phyloP scores from a whole-genome alignment of 2,329 filamentous ascomycete species.

The Cercospora sp. region DNA sequence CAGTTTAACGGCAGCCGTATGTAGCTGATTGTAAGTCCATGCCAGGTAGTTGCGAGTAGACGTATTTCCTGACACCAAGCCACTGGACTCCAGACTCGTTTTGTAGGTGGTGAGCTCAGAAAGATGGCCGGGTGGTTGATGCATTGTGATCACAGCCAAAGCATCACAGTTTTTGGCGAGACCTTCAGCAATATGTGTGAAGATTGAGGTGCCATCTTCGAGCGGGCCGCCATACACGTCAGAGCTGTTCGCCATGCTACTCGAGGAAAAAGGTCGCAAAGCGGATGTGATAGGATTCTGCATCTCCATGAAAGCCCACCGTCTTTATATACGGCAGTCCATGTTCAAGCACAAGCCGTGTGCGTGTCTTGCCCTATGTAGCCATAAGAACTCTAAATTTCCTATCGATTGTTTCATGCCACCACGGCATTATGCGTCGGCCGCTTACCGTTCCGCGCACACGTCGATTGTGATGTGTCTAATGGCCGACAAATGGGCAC shows the following conservation, averaged over 20 bases:
- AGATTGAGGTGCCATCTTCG: conserved; percentile 12
- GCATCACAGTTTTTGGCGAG: conserved; percentile 13
- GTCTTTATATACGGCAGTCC: background rate
- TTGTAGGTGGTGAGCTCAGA: background rate
- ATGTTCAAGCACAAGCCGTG: background rate
- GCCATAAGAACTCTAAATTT: background rate
- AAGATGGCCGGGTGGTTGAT: conserved; percentile 11
- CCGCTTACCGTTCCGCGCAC: background rate
- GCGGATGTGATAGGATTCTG: background rate
- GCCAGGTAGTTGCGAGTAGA: conserved; percentile 9
- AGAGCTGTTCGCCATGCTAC: background rate
- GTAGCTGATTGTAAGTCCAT: conserved; percentile 26
- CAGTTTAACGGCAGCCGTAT: conserved; percentile 15
- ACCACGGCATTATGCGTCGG: background rate
- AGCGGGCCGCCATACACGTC: conserved; percentile 10
- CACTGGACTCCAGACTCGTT: background rate
- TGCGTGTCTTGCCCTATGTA: background rate
- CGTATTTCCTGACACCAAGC: background rate
- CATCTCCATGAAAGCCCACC: background rate
- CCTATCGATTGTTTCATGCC: background rate
- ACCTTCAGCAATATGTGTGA: conserved; percentile 16
- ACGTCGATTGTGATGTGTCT: background rate
- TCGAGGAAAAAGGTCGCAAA: background rate
- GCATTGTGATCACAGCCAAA: conserved; percentile 14
- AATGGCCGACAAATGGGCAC: background rate